A percentile compares a stretch with the other conserved stretches of the same genome.
Evolutionary conservation across 2,329 filamentous ascomycete species (phyloP).

Genomic region (Cytospora mali): DNA sequence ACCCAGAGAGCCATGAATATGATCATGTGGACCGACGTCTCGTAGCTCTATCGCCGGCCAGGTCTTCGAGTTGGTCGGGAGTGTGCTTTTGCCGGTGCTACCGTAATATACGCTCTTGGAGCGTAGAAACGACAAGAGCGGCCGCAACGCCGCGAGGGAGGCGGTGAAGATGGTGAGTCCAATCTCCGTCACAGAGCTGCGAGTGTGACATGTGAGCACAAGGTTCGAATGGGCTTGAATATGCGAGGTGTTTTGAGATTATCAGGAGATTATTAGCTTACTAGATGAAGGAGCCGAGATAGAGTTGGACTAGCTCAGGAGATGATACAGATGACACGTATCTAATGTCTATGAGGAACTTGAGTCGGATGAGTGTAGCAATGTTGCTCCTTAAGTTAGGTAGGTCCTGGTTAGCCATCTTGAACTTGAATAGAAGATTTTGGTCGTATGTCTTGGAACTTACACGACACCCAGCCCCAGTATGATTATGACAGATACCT

Average conservation of each 20-base stretch:
- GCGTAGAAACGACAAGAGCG: background rate
- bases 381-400: background rate
- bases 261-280: background rate
- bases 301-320: background rate
- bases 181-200: background rate
- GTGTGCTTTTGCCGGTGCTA: background rate
- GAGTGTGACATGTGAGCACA: background rate
- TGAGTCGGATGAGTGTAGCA: background rate
- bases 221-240: too few relatives aligned
- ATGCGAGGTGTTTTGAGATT: background rate
- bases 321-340: background rate
- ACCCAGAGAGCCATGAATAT: background rate
- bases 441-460: background rate
- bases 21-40: background rate
- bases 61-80: background rate
- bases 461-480: background rate
- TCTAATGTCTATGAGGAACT: background rate
- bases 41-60: background rate
- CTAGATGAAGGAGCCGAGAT: background rate
- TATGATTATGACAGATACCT: background rate
- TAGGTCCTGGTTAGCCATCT: background rate
- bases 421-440: too few relatives aligned
- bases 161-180: background rate
- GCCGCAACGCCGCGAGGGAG: background rate
- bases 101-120: background rate